phyloP scores from a whole-genome alignment of 352 stramenopile genomes.

The Blastocystis sp. region DNA sequence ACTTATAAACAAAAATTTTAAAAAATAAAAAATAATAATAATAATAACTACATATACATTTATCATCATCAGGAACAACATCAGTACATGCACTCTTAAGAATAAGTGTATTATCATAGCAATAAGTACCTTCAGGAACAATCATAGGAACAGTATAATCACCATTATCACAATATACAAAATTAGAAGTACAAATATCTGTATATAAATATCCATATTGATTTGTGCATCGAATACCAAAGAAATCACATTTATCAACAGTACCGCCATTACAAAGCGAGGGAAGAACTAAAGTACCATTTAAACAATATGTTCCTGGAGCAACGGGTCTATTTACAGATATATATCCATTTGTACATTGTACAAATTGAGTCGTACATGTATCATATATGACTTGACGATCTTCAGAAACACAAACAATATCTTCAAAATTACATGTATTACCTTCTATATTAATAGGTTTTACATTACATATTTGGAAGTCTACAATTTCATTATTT shows the following conservation, averaged over 20 bases:
- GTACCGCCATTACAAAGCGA: conserved; percentile 23
- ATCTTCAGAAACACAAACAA: conserved; percentile 2
- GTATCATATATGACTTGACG: conserved; percentile 5
- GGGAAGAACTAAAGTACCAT: conserved; percentile 18
- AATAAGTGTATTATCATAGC: conserved; percentile 5
- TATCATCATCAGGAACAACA: too few relatives aligned
- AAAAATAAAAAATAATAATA: too few relatives aligned
- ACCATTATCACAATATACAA: conserved; percentile 28
- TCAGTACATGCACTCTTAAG: conserved; percentile 8
- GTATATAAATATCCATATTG: conserved; percentile 7
- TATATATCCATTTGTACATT: conserved; percentile 17
- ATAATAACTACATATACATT: too few relatives aligned
- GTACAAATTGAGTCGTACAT: conserved; percentile 18
- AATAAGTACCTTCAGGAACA: conserved; percentile 13
- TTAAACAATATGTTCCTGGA: conserved; percentile 16
- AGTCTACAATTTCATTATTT: conserved; percentile 18
- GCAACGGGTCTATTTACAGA: conserved; percentile 7
- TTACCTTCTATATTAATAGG: too few relatives aligned
- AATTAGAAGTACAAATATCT: conserved; percentile 24
- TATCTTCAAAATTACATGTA: neutral
- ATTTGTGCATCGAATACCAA: conserved; percentile 32
- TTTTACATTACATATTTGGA: too few relatives aligned
- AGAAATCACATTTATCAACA: conserved; percentile 12
- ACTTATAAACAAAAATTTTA: too few relatives aligned
- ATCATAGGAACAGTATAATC: conserved; percentile 12